Evolutionary conservation across 1,139 yeast species (phyloP), one percentile per base, ranked within the genome.

Genomic region (Sugiyamaella grinbergsii): DNA sequence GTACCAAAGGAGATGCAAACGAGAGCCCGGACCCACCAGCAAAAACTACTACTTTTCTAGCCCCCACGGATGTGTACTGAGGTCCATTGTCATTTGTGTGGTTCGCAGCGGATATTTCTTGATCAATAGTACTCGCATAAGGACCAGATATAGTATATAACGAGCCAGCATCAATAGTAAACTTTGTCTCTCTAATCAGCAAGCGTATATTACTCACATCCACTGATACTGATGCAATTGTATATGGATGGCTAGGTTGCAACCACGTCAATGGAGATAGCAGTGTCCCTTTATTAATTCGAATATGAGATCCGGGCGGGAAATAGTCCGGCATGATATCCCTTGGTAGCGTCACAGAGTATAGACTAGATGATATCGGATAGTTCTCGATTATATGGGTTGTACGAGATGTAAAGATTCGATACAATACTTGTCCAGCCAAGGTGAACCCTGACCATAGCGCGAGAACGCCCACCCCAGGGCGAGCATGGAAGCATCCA

Each of bases 11-110:
- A 2, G 88, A 70, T 0, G 88, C 93, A 60, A 81, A 79, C 0
- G 96, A 83, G 4, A 90, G 77, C 0, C 96, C 97, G 0, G 95
- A 81, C 0, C 97, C 97, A 6, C 96, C 97, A 31, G 90, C 85
- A 3, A 89, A 68, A 6, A 89, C 75, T 7, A 77, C 66, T 0
- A 83, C 79, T 47, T 79, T 74, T 22, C 37, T 77, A 26, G 34
- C 42, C 4, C 32, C 42, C 7, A 20, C 31, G 7, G 52, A n/a
- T 6, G 44, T 31, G 16, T 19, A 37, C 1, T 81, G 71, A 40
- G 64, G 33, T 8, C 20, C 63, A 6, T 38, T 19, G 19, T 10
- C 18, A 11, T 26, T 24, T 3, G 20, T 4, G 15, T 39, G 8
- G 7, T 36, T 36, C 6, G 22, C 7, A 4, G 22, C 18, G 23